phyloP scores from a whole-genome alignment of 495 filamentous ascomycete genomes.

The Clohesyomyces aquaticus region DNA sequence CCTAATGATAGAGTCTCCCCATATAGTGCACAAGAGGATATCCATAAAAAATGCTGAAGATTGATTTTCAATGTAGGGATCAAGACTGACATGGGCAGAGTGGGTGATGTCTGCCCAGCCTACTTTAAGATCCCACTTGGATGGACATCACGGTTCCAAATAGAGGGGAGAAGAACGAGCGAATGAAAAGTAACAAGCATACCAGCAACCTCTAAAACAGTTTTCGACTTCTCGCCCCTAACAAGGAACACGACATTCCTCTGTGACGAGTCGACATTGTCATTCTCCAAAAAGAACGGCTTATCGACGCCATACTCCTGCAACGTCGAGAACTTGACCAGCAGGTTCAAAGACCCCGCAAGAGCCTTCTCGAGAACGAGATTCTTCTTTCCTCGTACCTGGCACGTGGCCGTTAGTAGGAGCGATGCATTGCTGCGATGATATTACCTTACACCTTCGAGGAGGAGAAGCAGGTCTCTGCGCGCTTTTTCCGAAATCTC shows the following conservation, averaged over 20 bases:
- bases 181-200: conserved; percentile 41
- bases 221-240: conserved; percentile 80
- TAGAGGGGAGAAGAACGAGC: not conserved
- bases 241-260: conserved; percentile 94
- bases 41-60: conserved; percentile 15
- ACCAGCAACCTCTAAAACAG: conserved; percentile 87
- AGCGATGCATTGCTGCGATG: conserved; percentile 22
- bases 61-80: conserved; percentile 62
- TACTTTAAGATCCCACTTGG: conserved; percentile 65
- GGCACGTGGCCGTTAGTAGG: conserved; percentile 32
- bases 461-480: conserved; percentile 80
- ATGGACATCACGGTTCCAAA: not conserved
- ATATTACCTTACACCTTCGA: conserved; percentile 83
- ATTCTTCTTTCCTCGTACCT: conserved; percentile 99
- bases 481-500: conserved; percentile 80
- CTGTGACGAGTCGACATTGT: conserved; percentile 88
- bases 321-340: conserved; percentile 89
- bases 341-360: conserved; percentile 83
- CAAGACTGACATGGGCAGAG: conserved; percentile 67
- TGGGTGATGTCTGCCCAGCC: conserved; percentile 61
- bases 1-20: conserved; percentile 5
- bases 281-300: conserved; percentile 92
- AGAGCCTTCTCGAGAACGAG: conserved; percentile 89
- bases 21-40: conserved; percentile 23
- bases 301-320: conserved; percentile 97